Evolutionary conservation across 2,329 filamentous ascomycete genomes (phyloP).

Genomic region (Cephalotrichum gorgonifer): DNA sequence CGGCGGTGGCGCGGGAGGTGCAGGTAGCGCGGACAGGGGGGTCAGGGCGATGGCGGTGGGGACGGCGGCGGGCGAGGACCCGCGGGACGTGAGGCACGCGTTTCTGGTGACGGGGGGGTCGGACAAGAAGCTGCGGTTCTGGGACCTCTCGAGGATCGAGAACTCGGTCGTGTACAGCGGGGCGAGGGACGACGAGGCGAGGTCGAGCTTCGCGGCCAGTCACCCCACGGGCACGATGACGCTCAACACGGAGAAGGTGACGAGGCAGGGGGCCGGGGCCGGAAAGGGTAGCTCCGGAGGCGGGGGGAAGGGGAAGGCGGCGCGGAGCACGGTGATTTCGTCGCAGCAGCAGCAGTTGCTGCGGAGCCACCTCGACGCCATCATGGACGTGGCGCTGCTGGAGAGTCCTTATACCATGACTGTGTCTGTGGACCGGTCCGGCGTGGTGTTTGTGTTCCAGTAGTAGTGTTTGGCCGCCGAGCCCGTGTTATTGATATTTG

Average conservation of each 20-base stretch:
- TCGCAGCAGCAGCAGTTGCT: slow-evolving; percentile 79
- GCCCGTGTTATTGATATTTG: background rate
- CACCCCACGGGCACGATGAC: slow-evolving; percentile 54
- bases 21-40: slow-evolving; percentile 51
- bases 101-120: slow-evolving; percentile 83
- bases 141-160: slow-evolving; percentile 75
- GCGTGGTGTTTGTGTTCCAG: slow-evolving; percentile 76
- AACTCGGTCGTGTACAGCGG: slow-evolving; percentile 75
- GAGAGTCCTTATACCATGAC: slow-evolving; percentile 90
- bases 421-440: slow-evolving; percentile 78
- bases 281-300: slow-evolving; percentile 13
- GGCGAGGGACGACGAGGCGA: slow-evolving; percentile 56
- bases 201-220: slow-evolving; percentile 59
- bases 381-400: slow-evolving; percentile 80
- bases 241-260: slow-evolving; percentile 54
- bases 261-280: slow-evolving; percentile 17
- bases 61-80: slow-evolving; percentile 61
- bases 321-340: slow-evolving; percentile 60
- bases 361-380: slow-evolving; percentile 75
- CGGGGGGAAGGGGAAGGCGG: slow-evolving; percentile 1
- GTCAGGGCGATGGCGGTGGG: slow-evolving; percentile 67
- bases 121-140: slow-evolving; percentile 86
- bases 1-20: slow-evolving; percentile 35
- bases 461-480: slow-evolving; percentile 15
- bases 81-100: slow-evolving; percentile 62